Evolutionary conservation across 1,284 basidiomycete genomes (phyloP).

Genomic region (Cerioporus squamosus): DNA sequence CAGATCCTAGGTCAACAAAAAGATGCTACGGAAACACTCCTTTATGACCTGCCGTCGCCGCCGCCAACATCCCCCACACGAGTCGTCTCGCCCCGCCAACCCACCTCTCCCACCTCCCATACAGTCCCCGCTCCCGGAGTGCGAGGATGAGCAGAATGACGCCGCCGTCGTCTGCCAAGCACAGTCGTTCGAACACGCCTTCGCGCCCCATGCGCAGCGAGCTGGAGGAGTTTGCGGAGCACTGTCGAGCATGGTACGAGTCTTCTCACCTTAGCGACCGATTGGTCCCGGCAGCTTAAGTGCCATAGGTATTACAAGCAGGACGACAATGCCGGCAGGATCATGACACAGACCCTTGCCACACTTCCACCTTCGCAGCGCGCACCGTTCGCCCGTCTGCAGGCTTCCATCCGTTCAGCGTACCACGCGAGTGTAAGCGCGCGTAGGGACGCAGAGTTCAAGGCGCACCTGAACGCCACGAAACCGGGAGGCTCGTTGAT

Average conservation of each 20-base stretch:
- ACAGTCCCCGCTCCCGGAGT: slow-evolving; percentile 51
- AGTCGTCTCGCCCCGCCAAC: slow-evolving; percentile 49
- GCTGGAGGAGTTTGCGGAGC: slow-evolving; percentile 72
- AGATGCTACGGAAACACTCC: slow-evolving; percentile 53
- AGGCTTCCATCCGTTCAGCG: slow-evolving; percentile 75
- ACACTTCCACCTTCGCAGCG: slow-evolving; percentile 78
- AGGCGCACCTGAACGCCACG: slow-evolving; percentile 73
- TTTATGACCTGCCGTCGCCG: slow-evolving; percentile 77
- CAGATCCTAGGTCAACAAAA: slow-evolving; percentile 43
- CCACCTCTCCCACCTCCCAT: slow-evolving; percentile 52
- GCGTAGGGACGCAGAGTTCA: slow-evolving; percentile 74
- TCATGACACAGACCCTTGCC: slow-evolving; percentile 78
- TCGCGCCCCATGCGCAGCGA: slow-evolving; percentile 54
- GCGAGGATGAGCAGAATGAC: slow-evolving; percentile 57
- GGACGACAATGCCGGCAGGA: slow-evolving; percentile 70
- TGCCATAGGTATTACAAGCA: slow-evolving; percentile 74
- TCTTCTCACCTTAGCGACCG: neutral
- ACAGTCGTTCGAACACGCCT: slow-evolving; percentile 68
- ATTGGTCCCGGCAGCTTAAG: slow-evolving; percentile 7
- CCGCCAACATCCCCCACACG: slow-evolving; percentile 57
- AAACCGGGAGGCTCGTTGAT: slow-evolving; percentile 73
- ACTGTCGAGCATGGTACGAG: slow-evolving; percentile 72
- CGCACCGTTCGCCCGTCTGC: slow-evolving; percentile 75
- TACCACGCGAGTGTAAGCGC: slow-evolving; percentile 75
- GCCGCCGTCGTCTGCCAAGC: slow-evolving; percentile 47